Percentiles rank a stretch among this genome's conserved stretches.
phyloP scores from a whole-genome alignment of 495 filamentous ascomycete species.

The Lasiosphaeria hispida region DNA sequence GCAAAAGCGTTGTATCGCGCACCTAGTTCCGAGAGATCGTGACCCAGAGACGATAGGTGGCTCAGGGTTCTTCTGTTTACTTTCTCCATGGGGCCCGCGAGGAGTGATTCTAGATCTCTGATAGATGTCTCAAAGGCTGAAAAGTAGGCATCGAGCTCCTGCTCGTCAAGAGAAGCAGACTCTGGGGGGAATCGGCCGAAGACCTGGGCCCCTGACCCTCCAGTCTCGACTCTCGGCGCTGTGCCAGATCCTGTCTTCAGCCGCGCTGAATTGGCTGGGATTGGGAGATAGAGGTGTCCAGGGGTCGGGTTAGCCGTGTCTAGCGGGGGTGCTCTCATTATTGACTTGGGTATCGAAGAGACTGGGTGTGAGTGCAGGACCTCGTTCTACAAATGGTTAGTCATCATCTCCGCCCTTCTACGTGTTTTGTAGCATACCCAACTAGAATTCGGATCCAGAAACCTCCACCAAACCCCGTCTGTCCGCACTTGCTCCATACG shows the following conservation, averaged over 20 bases:
- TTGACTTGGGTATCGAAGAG: conserved; percentile 86
- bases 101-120: conserved; percentile 77
- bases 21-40: conserved; percentile 88
- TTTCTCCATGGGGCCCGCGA: conserved; percentile 92
- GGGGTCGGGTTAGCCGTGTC: conserved; percentile 86
- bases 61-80: conserved; percentile 87
- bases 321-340: conserved; percentile 87
- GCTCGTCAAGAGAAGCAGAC: conserved; percentile 70
- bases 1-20: conserved; percentile 97
- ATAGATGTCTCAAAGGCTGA: conserved; percentile 84
- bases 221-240: conserved; percentile 37
- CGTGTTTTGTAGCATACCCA: conserved; percentile 64
- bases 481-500: conserved; percentile 90
- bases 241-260: conserved; percentile 60
- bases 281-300: conserved; percentile 84
- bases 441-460: conserved; percentile 95
- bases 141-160: conserved; percentile 94
- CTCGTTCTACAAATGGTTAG: conserved; percentile 68
- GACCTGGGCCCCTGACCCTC: conserved; percentile 61
- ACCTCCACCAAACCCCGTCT: conserved; percentile 96
- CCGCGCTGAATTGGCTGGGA: conserved; percentile 81
- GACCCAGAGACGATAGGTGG: conserved; percentile 75
- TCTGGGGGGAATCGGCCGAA: conserved; percentile 83
- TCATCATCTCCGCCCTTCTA: neutral
- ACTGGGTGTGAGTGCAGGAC: conserved; percentile 87